Evolutionary conservation across 2,329 filamentous ascomycete genomes (phyloP), one percentile per base, ranked within the genome.

Genomic region (Beauveria sp.): DNA sequence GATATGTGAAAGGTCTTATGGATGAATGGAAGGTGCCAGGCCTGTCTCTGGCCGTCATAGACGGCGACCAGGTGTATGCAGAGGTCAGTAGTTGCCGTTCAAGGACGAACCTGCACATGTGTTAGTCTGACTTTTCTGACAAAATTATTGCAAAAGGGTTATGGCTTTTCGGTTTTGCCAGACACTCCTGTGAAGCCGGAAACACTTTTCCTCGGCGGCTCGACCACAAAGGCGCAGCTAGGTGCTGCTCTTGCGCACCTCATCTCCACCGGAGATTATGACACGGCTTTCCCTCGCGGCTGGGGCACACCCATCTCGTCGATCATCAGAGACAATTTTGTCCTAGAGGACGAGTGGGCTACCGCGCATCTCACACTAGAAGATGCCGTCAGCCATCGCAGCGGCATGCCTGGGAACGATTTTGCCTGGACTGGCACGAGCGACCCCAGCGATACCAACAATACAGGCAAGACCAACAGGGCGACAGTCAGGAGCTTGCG

Each of bases 271-370:
- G 53, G 40, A 14, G 24, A 55, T 6, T 5, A 30, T 10, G n/a
- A 24, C 5, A 37, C 37, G 2, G 52, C 16, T 24, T 54, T 54
- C 7, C 16, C 52, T 37, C 34, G 20, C 12, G 71, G 76, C 41
- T 84, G 80, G 79, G 67, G 71, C 2, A 79, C 79, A 0, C 74
- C 75, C 3, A 75, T 85, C 28, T 75, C 73, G 1, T 69, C 69
- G n/a, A 68, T 84, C 1, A 72, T 84, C 6, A 74, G 74, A 1
- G 77, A 79, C 1, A 81, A 84, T 55, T 84, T 84, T 62, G 76
- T 82, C 1, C 70, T 84, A 10, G 64, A 73, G 14, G 77, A 79
- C 55, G 70, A 73, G 0, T 77, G 74, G 66, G 74, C 76, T 10
- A 84, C 79, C 1, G 67, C 71, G 20, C 75, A 80, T 62, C 67